Evolutionary conservation across 805 yeast species (phyloP).

Genomic region (Zygoascus tannicola): DNA sequence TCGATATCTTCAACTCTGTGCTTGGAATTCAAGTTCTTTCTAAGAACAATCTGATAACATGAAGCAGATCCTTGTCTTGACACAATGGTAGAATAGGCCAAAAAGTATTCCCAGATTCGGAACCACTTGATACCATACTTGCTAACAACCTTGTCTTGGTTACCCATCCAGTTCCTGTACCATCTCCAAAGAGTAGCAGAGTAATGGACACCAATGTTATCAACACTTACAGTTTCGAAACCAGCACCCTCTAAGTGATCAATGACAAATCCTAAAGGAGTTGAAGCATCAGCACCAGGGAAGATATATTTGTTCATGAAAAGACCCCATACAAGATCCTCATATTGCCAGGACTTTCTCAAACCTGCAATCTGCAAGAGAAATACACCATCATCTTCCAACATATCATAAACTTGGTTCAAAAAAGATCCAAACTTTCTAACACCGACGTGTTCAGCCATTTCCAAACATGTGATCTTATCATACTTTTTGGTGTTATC

Average conservation of each 20-base stretch:
- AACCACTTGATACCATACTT: conserved; percentile 87
- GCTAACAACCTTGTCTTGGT: conserved; percentile 62
- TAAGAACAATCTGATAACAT: conserved; percentile 80
- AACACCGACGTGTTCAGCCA: conserved; percentile 95
- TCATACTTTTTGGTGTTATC: conserved; percentile 49
- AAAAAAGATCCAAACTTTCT: conserved; percentile 70
- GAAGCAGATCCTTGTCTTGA: conserved; percentile 92
- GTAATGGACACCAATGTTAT: conserved; percentile 88
- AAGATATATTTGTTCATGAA: conserved; percentile 93
- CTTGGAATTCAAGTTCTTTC: conserved; percentile 79
- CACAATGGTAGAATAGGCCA: conserved; percentile 71
- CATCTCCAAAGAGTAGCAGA: conserved; percentile 87
- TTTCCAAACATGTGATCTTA: conserved; percentile 84
- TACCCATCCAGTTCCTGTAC: conserved; percentile 90
- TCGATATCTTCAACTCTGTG: conserved; percentile 80
- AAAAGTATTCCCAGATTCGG: conserved; percentile 88
- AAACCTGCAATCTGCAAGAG: conserved; percentile 83
- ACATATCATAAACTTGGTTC: conserved; percentile 72
- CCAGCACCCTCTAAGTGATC: conserved; percentile 73
- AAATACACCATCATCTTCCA: conserved; percentile 87
- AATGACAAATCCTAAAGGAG: conserved; percentile 79
- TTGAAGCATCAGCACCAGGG: conserved; percentile 97
- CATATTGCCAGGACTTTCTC: conserved; percentile 90
- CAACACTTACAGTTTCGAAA: conserved; percentile 73
- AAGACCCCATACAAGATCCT: conserved; percentile 88